Evolutionary conservation across 2,329 filamentous ascomycete genomes (phyloP).

Genomic region (Fonsecaea pedrosoi): DNA sequence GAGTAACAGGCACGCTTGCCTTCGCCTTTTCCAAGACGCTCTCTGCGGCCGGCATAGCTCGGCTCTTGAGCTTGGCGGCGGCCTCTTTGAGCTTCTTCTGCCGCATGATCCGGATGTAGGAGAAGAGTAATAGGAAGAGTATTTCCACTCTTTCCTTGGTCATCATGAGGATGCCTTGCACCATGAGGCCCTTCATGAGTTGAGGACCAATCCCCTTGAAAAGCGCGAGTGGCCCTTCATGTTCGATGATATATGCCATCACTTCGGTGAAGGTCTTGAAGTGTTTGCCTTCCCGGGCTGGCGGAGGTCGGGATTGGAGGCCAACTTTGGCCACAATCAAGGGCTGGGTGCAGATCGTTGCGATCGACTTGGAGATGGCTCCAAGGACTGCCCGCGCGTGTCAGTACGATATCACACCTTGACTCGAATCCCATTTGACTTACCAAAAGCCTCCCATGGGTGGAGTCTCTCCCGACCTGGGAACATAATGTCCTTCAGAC

Average conservation of each 20-base stretch:
- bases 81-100: constrained; percentile 73
- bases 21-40: constrained; percentile 58
- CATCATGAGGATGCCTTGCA: constrained; percentile 98
- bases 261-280: constrained; percentile 95
- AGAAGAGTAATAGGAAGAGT: constrained; percentile 82
- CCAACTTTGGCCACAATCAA: constrained; percentile 98
- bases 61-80: constrained; percentile 53
- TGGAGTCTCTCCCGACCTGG: constrained; percentile 76
- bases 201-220: constrained; percentile 98
- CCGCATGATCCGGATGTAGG: constrained; percentile 76
- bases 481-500: constrained; percentile 78
- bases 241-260: constrained; percentile 88
- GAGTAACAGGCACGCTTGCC: constrained; percentile 54
- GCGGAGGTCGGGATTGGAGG: constrained; percentile 88
- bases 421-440: constrained; percentile 50
- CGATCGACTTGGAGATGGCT: constrained; percentile 88
- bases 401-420: not conserved
- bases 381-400: constrained; percentile 71
- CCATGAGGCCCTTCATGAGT: constrained; percentile 87
- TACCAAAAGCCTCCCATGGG: constrained; percentile 89
- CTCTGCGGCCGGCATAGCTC: constrained; percentile 35
- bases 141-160: constrained; percentile 96
- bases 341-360: constrained; percentile 90
- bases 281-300: constrained; percentile 81
- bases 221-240: constrained; percentile 81